These are phyloP conservation scores for Rhodotorula graminis DNA, from an alignment of 768 basidiomycete species.

Conservation along the genomic window DNA sequence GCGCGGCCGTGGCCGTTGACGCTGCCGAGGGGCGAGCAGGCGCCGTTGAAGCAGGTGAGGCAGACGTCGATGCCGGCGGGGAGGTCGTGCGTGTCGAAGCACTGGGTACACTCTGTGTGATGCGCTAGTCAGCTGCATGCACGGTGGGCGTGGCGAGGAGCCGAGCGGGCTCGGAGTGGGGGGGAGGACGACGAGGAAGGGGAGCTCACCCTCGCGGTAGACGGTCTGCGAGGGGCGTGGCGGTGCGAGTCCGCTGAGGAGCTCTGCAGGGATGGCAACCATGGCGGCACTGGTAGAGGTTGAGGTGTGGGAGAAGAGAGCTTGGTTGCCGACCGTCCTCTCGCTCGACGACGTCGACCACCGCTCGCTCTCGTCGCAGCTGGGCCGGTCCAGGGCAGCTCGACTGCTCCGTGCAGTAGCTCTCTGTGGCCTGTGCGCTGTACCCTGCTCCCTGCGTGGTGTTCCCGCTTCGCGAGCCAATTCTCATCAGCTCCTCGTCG, in stretches of 20 bases:
- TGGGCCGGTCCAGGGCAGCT: too few relatives aligned
- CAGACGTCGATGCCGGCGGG: constrained; percentile 81
- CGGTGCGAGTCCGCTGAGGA: constrained; percentile 2
- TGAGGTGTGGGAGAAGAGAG: not conserved
- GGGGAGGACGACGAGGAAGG: not conserved
- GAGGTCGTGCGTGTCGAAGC: constrained; percentile 82
- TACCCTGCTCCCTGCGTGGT: too few relatives aligned
- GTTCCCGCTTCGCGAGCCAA: too few relatives aligned
- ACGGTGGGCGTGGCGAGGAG: not conserved
- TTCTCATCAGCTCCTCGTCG: too few relatives aligned
- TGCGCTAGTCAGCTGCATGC: not conserved
- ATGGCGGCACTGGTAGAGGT: not conserved
- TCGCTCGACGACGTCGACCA: not conserved
- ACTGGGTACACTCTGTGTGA: constrained; percentile 83
- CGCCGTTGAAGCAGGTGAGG: constrained; percentile 88
- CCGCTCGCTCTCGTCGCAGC: too few relatives aligned
- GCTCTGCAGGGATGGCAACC: not conserved
- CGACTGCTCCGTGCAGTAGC: too few relatives aligned
- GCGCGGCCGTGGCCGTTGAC: constrained; percentile 65
- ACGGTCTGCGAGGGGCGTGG: constrained; percentile 22
- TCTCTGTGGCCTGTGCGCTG: too few relatives aligned
- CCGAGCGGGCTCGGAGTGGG: not conserved
- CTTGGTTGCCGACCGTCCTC: too few relatives aligned
- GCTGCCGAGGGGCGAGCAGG: constrained; percentile 55
- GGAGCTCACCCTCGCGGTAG: constrained; percentile 28